Evolutionary conservation across 2,329 filamentous ascomycete genomes (phyloP), one percentile per base, ranked within the genome.

Genomic region (Colletotrichum limetticola): DNA sequence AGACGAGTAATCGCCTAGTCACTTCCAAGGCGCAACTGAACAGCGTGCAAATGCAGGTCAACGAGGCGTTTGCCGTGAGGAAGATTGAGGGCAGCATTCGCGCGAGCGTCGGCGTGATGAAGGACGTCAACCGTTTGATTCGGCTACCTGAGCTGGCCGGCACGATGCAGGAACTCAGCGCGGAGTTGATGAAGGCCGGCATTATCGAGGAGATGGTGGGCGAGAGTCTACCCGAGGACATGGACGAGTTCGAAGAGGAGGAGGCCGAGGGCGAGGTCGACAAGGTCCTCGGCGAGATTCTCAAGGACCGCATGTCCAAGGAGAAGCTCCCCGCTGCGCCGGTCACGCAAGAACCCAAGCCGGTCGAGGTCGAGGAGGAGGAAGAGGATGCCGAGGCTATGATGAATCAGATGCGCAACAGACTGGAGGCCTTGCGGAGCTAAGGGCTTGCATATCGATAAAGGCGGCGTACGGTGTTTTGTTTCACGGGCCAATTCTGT

Each of bases 141-240:
- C 89, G 92, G 32, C 84, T 99, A 77, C 97, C 97, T 12, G 94
- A 98, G 85, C 86, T 98, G 74, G 94, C 93, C 24, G 91, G 90
- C 16, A 98, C 95, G 9, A 98, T 98, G 96, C 88, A 91, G 75
- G 94, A 97, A 82, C 86, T 98, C 62, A 93, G 92, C 78, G 88
- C 92, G 71, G 97, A 98, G 87, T 85, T 98, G 76, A 93, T 98
- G 82, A 97, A 95, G 85, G 96, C 97, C 2, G 97, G 96, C 19
- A 96, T 99, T 76, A 97, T 98, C 74, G 96, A 98, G 86, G 97
- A 99, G 86, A 98, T 98, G 94, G 91, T 97, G 5, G 94, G 92
- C 60, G 96, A 98, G 81, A 91, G 89, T 56, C 85, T 98, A 76
- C 94, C 95, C n/a, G 89, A 92, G 76, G 92, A 95, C 70, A 84